Percentiles rank a stretch among this genome's conserved stretches.
Conservation (phyloP, 345 rosid species). For the Ceriops zippeliana region DNA sequence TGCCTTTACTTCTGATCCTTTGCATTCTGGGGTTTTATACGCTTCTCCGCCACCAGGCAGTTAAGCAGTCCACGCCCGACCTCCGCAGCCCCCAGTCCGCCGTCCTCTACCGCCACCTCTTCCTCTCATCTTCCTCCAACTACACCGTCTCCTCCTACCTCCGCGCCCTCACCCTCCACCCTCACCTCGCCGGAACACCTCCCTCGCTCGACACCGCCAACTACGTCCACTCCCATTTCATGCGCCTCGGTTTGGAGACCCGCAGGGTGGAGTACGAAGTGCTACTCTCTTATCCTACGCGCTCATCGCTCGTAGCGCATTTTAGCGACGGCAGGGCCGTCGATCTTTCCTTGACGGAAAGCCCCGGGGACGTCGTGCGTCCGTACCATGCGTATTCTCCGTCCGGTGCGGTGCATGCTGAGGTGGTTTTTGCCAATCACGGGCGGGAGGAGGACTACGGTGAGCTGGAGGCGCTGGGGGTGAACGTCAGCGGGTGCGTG, state of each 20-base stretch:
- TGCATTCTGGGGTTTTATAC: slow-evolving; percentile 53
- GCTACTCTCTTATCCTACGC: slow-evolving; percentile 70
- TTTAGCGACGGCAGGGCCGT: slow-evolving; percentile 48
- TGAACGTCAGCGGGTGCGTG: slow-evolving; percentile 54
- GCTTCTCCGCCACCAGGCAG: slow-evolving; percentile 34
- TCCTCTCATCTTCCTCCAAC: slow-evolving; percentile 72
- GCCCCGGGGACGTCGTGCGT: slow-evolving; percentile 24
- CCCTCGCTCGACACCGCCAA: slow-evolving; percentile 48
- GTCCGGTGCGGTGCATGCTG: slow-evolving; percentile 57
- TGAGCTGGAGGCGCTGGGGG: slow-evolving; percentile 53
- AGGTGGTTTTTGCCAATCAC: slow-evolving; percentile 65
- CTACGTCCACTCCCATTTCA: slow-evolving; percentile 64
- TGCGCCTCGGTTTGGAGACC: slow-evolving; percentile 49
- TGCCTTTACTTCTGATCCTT: slow-evolving; percentile 46
- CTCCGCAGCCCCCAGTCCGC: slow-evolving; percentile 26
- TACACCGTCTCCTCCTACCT: slow-evolving; percentile 72
- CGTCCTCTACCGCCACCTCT: slow-evolving; percentile 42
- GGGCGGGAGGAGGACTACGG: slow-evolving; percentile 75
- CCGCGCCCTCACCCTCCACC: slow-evolving; percentile 63
- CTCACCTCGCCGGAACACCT: slow-evolving; percentile 85
- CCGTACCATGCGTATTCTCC: slow-evolving; percentile 97
- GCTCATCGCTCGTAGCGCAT: slow-evolving; percentile 45
- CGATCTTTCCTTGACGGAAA: slow-evolving; percentile 41
- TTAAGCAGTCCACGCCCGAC: slow-evolving; percentile 12
- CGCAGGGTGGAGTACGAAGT: slow-evolving; percentile 46